phyloP scores from a whole-genome alignment of 306 rosid genomes.

The Rosa chinensis region DNA sequence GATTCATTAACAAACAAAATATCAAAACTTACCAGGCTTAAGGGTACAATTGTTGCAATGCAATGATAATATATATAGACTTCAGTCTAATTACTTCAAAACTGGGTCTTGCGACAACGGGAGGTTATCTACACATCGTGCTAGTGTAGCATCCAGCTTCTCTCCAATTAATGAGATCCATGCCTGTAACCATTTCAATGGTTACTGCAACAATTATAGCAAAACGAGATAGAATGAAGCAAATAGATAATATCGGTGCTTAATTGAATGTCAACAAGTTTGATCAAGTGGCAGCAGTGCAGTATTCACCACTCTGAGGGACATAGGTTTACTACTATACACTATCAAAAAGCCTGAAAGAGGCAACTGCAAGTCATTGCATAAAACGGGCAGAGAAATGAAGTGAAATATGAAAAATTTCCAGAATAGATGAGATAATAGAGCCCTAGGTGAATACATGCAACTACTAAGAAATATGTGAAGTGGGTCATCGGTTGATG shows the following conservation, averaged over 20 bases:
- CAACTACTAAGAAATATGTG: not conserved
- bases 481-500: too few relatives aligned
- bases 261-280: slow-evolving; percentile 8
- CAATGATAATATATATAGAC: not conserved
- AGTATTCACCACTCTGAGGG: not conserved
- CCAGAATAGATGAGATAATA: not conserved
- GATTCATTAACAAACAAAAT: not conserved
- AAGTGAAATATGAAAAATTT: not conserved
- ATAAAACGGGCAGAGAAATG: not conserved
- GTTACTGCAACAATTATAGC: not conserved
- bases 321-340: not conserved
- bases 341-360: not conserved
- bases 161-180: slow-evolving; percentile 62
- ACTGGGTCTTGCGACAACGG: slow-evolving; percentile 39
- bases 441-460: not conserved
- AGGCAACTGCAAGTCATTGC: not conserved
- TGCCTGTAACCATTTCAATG: slow-evolving; percentile 32
- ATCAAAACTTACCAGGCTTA: slow-evolving; percentile 26
- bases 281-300: slow-evolving; percentile 8
- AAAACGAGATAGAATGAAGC: not conserved
- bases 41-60: not conserved
- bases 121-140: slow-evolving; percentile 38
- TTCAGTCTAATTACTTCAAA: slow-evolving; percentile 26
- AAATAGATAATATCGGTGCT: slow-evolving; percentile 6
- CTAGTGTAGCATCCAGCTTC: slow-evolving; percentile 69